Conservation (phyloP, 257 asterid species). For the Osmanthus fragrans region DNA sequence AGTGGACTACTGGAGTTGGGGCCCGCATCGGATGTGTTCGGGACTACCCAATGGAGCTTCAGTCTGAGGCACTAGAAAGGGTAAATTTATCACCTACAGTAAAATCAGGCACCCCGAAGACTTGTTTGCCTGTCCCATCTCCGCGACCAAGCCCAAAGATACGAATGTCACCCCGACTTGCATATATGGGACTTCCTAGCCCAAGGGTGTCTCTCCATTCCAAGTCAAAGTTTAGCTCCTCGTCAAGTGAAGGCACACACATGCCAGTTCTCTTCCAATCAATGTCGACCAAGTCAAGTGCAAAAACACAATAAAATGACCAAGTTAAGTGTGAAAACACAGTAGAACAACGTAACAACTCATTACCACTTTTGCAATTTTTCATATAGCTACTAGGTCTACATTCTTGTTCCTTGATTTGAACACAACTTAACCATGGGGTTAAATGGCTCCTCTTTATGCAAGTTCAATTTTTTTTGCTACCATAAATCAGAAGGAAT, state of each 20-base stretch:
- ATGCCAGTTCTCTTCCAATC: background rate
- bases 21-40: slow-evolving; percentile 78
- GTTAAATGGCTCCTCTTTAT: background rate
- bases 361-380: background rate
- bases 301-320: too few species aligned
- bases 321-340: too few species aligned
- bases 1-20: slow-evolving; percentile 66
- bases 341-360: background rate
- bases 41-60: slow-evolving; percentile 66
- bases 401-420: background rate
- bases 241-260: background rate
- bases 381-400: background rate
- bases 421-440: background rate
- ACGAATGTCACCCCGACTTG: slow-evolving; percentile 57
- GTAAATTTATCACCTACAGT: slow-evolving; percentile 56
- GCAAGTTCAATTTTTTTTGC: background rate
- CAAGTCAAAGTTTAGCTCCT: background rate
- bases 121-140: slow-evolving; percentile 52
- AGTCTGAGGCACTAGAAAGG: slow-evolving; percentile 56
- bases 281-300: background rate
- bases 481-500: background rate
- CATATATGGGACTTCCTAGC: slow-evolving; percentile 57
- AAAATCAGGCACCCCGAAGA: slow-evolving; percentile 21
- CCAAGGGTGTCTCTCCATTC: slow-evolving; percentile 34
- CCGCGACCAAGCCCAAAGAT: slow-evolving; percentile 55